Percentiles rank a stretch among this genome's conserved stretches.
Conservation (phyloP, 202 grass and related monocot genomes). For the Zoysia matrella region DNA sequence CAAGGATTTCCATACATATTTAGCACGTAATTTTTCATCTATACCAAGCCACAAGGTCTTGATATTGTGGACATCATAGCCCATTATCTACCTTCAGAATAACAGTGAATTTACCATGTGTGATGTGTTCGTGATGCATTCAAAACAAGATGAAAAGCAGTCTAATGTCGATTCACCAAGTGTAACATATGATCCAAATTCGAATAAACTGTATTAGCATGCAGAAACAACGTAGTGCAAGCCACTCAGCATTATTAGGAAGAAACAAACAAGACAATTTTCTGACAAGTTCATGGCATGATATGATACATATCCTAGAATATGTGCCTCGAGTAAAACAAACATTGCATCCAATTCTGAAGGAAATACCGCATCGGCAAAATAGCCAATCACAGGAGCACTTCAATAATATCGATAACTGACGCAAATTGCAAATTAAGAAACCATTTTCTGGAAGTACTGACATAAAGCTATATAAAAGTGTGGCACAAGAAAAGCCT, state of each 20-base stretch:
- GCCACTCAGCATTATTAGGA: not conserved
- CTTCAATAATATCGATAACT: not conserved
- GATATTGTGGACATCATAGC: not conserved
- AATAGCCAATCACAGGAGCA: not conserved
- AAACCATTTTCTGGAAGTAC: too few species aligned
- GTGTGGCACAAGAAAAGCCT: constrained; percentile 11
- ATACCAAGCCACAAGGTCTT: not conserved
- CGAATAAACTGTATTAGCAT: constrained; percentile 7
- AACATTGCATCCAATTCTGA: not conserved
- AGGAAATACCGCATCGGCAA: constrained; percentile 13
- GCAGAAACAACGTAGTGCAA: constrained; percentile 10
- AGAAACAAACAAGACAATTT: not conserved
- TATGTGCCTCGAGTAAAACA: not conserved
- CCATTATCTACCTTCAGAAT: not conserved
- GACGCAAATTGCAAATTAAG: not conserved
- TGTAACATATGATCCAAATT: not conserved
- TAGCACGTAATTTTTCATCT: not conserved
- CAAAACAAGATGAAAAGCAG: not conserved
- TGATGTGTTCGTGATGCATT: too few species aligned
- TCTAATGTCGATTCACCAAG: not conserved
- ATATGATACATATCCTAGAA: not conserved
- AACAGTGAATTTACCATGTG: not conserved
- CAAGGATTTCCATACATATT: not conserved
- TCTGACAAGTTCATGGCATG: not conserved
- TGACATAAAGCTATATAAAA: not conserved